Conservation (phyloP, 331 rosid genomes). For the Dryas integrifolia region DNA sequence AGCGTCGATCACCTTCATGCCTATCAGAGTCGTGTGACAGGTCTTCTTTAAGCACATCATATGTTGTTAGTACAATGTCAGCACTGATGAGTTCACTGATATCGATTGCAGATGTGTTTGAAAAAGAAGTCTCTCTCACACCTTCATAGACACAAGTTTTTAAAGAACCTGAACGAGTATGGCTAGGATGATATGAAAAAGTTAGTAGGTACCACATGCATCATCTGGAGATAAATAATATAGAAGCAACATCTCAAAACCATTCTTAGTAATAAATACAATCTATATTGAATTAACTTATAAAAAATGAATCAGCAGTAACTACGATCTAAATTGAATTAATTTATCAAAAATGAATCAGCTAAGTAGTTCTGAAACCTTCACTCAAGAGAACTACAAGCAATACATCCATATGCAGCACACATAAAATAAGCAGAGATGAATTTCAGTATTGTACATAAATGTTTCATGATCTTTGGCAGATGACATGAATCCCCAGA, state of each 20-base stretch:
- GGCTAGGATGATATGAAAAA: conserved; percentile 49
- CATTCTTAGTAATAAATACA: neutral
- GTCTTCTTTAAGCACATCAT: conserved; percentile 91
- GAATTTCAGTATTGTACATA: neutral
- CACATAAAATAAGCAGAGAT: neutral
- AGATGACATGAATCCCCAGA: too few species aligned
- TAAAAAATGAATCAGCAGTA: neutral
- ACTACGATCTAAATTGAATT: neutral
- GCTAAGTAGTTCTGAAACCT: neutral
- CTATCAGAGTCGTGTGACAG: conserved; percentile 90
- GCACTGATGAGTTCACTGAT: conserved; percentile 64
- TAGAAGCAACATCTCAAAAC: neutral
- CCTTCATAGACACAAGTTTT: conserved; percentile 83
- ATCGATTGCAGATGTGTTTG: conserved; percentile 52
- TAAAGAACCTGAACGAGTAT: conserved; percentile 76
- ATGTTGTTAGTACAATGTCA: conserved; percentile 84
- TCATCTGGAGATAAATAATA: conserved; percentile 3
- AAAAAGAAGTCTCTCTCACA: conserved; percentile 61
- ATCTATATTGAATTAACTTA: neutral
- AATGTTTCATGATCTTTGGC: neutral
- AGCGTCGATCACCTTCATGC: conserved; percentile 84
- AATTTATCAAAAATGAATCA: neutral
- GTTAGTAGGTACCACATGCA: conserved; percentile 33
- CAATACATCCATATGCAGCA: neutral
- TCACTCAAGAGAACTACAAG: neutral